A percentile compares a stretch with the other conserved stretches of the same genome.
Conservation (phyloP, 106 monocot species). For the Dactylorhiza incarnata region DNA sequence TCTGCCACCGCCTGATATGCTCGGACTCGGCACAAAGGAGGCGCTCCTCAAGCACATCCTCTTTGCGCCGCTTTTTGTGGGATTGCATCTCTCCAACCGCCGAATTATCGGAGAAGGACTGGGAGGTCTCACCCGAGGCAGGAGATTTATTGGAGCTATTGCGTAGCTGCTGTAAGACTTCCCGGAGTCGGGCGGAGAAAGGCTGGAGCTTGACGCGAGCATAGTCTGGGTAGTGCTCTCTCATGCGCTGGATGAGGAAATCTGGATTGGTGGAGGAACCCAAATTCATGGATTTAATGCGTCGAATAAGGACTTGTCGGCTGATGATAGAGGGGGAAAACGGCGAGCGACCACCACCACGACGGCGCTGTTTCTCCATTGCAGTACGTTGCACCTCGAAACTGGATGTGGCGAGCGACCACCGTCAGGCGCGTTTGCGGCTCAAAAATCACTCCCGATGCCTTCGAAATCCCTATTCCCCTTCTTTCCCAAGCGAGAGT, state of each 20-base stretch:
- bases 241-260: slow-evolving; percentile 29
- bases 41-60: slow-evolving; percentile 14
- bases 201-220: slow-evolving; percentile 31
- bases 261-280: slow-evolving; percentile 11
- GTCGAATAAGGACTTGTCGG: slow-evolving; percentile 18
- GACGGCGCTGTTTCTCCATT: slow-evolving; percentile 28
- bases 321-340: slow-evolving; percentile 7
- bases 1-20: slow-evolving; percentile 16
- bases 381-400: too few species aligned
- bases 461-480: too few species aligned
- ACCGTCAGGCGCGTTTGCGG: too few species aligned
- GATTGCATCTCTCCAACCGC: slow-evolving; percentile 3
- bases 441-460: too few species aligned
- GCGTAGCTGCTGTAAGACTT: slow-evolving; percentile 20
- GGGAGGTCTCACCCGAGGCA: not conserved
- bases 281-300: slow-evolving; percentile 20
- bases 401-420: too few species aligned
- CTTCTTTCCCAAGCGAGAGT: too few species aligned
- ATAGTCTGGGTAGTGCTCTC: slow-evolving; percentile 41
- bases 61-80: slow-evolving; percentile 3
- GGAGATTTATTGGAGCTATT: not conserved
- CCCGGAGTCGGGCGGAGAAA: slow-evolving; percentile 30
- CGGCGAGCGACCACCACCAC: slow-evolving; percentile 18
- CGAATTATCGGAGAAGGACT: not conserved
- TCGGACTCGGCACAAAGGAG: slow-evolving; percentile 21